A percentile compares a stretch with the other conserved stretches of the same genome.
phyloP scores from a whole-genome alignment of 2,329 filamentous ascomycete genomes.

The Chaetothyriales sp. region DNA sequence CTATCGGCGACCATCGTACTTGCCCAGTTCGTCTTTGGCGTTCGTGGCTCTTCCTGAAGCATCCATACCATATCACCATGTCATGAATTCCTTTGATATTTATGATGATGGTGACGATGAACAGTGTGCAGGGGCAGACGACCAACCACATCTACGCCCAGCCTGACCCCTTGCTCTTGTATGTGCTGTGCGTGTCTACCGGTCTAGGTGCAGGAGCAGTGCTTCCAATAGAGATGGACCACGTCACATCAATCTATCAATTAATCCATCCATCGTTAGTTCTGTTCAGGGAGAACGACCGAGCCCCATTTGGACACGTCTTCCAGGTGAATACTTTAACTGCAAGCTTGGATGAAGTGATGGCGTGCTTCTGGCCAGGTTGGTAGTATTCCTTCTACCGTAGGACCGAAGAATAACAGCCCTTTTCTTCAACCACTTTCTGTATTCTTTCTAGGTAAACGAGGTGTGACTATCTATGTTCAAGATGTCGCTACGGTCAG shows the following conservation, averaged over 20 bases:
- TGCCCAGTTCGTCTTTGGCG: too few species aligned
- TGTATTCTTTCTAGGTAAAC: not conserved
- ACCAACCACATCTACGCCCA: not conserved
- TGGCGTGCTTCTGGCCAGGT: not conserved
- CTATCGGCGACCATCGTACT: too few species aligned
- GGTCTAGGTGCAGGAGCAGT: not conserved
- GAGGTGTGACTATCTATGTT: not conserved
- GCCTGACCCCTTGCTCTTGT: not conserved
- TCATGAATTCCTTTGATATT: not conserved
- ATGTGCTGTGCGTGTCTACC: not conserved
- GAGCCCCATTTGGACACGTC: not conserved
- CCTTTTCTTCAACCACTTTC: too few species aligned
- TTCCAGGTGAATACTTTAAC: not conserved
- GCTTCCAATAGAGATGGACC: not conserved
- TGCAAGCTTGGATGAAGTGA: not conserved
- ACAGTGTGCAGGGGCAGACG: not conserved
- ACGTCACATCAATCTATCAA: not conserved
- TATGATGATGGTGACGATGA: not conserved
- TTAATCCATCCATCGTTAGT: not conserved
- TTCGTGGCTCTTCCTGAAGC: too few species aligned
- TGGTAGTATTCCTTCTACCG: not conserved
- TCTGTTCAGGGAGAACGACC: not conserved
- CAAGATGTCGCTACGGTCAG: not conserved
- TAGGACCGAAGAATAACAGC: not conserved
- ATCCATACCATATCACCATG: not conserved